phyloP scores from a whole-genome alignment of 1,284 basidiomycete species.

The Trichosporon sp. region DNA sequence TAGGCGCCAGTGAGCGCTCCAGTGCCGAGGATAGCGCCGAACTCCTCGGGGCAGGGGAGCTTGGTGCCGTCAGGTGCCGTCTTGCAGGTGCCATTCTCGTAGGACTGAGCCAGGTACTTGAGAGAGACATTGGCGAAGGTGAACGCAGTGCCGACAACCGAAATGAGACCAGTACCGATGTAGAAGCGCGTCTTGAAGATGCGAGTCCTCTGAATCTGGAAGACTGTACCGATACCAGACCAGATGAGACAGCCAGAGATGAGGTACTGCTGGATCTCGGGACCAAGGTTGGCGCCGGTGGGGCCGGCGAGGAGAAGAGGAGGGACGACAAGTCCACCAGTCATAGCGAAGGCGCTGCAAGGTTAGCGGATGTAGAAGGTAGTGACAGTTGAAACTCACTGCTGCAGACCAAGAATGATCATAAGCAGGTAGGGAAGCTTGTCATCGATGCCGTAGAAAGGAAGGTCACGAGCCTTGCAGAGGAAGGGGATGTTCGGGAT shows the following conservation, averaged over 20 bases:
- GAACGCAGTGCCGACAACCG: constrained; percentile 33
- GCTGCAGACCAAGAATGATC: constrained; percentile 35
- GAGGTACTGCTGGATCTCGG: constrained; percentile 31
- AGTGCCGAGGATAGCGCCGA: constrained; percentile 35
- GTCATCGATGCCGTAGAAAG: constrained; percentile 34
- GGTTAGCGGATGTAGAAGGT: background rate
- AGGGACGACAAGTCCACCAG: constrained; percentile 33
- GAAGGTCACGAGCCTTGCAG: constrained; percentile 26
- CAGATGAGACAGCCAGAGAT: constrained; percentile 35
- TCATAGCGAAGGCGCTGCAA: constrained; percentile 32
- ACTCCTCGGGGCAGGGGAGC: constrained; percentile 33
- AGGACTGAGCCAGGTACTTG: constrained; percentile 27
- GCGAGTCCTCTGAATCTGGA: constrained; percentile 28
- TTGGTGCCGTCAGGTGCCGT: constrained; percentile 25
- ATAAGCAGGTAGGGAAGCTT: constrained; percentile 31
- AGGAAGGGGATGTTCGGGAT: constrained; percentile 34
- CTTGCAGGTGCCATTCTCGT: constrained; percentile 32
- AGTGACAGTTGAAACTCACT: constrained; percentile 16
- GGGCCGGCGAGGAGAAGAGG: constrained; percentile 31
- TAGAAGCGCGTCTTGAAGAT: constrained; percentile 29
- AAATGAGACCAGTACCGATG: constrained; percentile 35
- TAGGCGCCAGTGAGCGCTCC: constrained; percentile 28
- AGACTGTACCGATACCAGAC: constrained; percentile 31
- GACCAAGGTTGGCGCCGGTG: constrained; percentile 29
- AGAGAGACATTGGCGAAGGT: constrained; percentile 35